phyloP scores from a whole-genome alignment of 2,329 filamentous ascomycete species.

The Colletotrichum graminicola region DNA sequence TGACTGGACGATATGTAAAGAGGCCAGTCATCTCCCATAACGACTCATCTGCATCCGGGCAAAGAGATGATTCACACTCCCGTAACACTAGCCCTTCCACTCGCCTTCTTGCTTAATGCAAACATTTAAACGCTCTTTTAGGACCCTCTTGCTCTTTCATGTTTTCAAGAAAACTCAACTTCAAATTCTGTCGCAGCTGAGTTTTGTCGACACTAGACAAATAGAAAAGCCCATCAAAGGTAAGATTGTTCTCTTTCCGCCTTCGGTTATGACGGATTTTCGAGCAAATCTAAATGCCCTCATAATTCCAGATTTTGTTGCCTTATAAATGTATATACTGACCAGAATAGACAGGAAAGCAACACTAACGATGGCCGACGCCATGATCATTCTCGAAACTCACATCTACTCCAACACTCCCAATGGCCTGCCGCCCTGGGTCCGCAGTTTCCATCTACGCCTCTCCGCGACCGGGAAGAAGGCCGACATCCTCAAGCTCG shows the following conservation, averaged over 20 bases:
- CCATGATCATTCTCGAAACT: conserved; percentile 25
- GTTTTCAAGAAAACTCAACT: neutral
- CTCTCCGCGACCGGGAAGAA: conserved; percentile 19
- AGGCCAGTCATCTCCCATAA: too few species aligned
- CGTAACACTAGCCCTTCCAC: neutral
- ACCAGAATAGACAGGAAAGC: neutral
- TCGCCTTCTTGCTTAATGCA: neutral
- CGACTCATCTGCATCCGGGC: neutral
- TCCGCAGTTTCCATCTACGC: conserved; percentile 27
- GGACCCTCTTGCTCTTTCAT: neutral
- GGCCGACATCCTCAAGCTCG: conserved; percentile 20
- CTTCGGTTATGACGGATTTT: neutral
- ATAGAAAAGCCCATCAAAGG: neutral
- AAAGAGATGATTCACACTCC: neutral
- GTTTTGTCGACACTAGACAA: neutral
- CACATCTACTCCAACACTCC: conserved; percentile 22
- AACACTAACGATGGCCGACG: conserved; percentile 2
- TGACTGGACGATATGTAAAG: too few species aligned
- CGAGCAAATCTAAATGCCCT: too few species aligned
- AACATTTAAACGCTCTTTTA: neutral
- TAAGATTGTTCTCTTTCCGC: neutral
- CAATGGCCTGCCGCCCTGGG: conserved; percentile 10
- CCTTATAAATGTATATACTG: neutral
- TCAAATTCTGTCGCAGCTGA: neutral
- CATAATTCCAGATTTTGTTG: too few species aligned